These are phyloP conservation scores for Neofusicoccum laricinum DNA, from an alignment of 2,329 filamentous ascomycete species.

Conservation along the genomic window DNA sequence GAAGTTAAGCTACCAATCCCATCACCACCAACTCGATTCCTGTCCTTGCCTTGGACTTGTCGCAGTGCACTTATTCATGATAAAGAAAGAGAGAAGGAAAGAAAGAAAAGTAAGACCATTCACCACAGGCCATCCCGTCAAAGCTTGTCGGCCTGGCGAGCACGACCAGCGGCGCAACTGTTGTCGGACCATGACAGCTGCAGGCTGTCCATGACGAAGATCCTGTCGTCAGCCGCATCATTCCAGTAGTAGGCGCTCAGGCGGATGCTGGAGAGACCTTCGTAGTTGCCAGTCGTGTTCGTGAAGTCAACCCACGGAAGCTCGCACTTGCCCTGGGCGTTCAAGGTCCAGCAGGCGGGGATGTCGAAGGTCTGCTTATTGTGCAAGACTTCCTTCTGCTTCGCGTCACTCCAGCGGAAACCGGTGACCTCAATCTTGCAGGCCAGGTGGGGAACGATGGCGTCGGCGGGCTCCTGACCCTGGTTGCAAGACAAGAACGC, in stretches of 20 bases:
- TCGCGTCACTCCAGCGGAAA: constrained; percentile 40
- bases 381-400: constrained; percentile 27
- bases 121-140: no score
- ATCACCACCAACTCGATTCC: no score
- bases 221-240: constrained; percentile 33
- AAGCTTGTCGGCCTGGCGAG: constrained; percentile 26
- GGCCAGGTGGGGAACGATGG: constrained; percentile 26
- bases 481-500: constrained; percentile 50
- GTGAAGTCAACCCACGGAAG: constrained; percentile 45
- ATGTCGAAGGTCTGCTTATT: constrained; percentile 22
- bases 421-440: constrained; percentile 46
- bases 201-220: constrained; percentile 50
- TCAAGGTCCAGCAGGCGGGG: constrained; percentile 30
- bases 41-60: no score
- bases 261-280: constrained; percentile 46
- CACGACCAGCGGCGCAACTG: constrained; percentile 45
- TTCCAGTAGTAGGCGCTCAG: constrained; percentile 45
- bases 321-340: constrained; percentile 34
- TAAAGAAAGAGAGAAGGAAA: neutral
- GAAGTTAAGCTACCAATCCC: no score
- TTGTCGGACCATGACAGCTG: constrained; percentile 50
- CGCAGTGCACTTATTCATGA: no score
- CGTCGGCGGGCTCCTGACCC: neutral
- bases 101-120: neutral
- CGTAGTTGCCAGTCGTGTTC: constrained; percentile 31